phyloP scores from a whole-genome alignment of 306 rosid genomes.

The Dicorynia guianensis region DNA sequence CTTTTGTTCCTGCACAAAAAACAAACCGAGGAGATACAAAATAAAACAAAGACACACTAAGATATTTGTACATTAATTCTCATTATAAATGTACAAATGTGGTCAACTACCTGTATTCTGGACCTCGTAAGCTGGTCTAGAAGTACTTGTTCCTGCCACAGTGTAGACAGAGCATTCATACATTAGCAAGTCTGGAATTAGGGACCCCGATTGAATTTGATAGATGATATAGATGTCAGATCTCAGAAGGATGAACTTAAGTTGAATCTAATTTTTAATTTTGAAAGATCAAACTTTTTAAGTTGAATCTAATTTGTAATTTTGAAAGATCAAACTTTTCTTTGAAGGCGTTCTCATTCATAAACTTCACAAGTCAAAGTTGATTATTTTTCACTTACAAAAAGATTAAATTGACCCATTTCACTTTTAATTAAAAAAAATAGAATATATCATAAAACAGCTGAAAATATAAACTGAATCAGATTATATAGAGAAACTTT shows the following conservation, averaged over 20 bases:
- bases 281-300: constrained; percentile 11
- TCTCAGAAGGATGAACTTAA: neutral
- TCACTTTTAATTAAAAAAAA: neutral
- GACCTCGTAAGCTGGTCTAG: constrained; percentile 65
- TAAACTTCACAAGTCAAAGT: neutral
- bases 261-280: constrained; percentile 1
- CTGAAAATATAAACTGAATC: neutral
- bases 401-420: neutral
- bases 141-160: constrained; percentile 66
- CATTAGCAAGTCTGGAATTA: constrained; percentile 14
- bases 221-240: neutral
- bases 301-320: constrained; percentile 9
- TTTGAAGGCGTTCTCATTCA: neutral
- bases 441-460: neutral
- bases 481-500: constrained; percentile 3
- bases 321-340: constrained; percentile 13
- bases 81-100: neutral
- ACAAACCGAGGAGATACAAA: too few species aligned
- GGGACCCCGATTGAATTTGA: neutral
- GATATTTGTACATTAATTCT: too few species aligned
- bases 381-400: neutral
- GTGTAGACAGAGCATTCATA: neutral
- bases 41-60: too few species aligned
- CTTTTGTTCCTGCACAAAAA: constrained; percentile 74
- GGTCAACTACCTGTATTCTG: constrained; percentile 59